Conservation (phyloP, 805 yeast species). For the Ogataea pini region DNA sequence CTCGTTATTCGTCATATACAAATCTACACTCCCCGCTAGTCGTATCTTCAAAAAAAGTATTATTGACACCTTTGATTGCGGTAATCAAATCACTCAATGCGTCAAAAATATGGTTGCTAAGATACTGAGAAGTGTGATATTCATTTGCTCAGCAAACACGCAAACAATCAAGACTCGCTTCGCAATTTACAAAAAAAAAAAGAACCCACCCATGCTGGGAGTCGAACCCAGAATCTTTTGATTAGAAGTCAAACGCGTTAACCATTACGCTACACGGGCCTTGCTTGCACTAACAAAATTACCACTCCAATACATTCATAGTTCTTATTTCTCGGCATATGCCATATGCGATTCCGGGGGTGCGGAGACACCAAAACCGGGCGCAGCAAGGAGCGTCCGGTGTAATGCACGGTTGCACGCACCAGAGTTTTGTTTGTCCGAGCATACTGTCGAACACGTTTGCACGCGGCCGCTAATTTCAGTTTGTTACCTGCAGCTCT, state of each 20-base stretch:
- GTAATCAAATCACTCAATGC: too few species aligned
- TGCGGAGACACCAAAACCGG: background rate
- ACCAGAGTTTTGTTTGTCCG: too few species aligned
- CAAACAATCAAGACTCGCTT: too few species aligned
- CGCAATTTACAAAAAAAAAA: background rate
- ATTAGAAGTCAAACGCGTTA: conserved; percentile 69
- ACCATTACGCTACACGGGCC: conserved; percentile 50
- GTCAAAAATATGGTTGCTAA: too few species aligned
- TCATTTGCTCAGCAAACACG: too few species aligned
- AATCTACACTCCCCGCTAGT: too few species aligned
- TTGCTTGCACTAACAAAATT: background rate
- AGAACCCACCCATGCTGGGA: conserved; percentile 42
- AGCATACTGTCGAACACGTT: too few species aligned
- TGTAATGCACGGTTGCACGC: background rate
- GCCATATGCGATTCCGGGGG: background rate
- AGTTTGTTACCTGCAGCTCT: background rate
- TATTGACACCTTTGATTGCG: too few species aligned
- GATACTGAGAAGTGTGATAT: too few species aligned
- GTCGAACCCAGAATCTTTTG: conserved; percentile 68
- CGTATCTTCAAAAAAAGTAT: too few species aligned
- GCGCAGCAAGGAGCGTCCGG: background rate
- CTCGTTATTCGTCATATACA: too few species aligned
- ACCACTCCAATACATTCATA: background rate
- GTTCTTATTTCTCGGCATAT: too few species aligned
- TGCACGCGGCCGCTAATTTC: background rate